Evolutionary conservation across 257 asterid species (phyloP), one percentile per base, ranked within the genome.

Genomic region (Solanum clarkiae): DNA sequence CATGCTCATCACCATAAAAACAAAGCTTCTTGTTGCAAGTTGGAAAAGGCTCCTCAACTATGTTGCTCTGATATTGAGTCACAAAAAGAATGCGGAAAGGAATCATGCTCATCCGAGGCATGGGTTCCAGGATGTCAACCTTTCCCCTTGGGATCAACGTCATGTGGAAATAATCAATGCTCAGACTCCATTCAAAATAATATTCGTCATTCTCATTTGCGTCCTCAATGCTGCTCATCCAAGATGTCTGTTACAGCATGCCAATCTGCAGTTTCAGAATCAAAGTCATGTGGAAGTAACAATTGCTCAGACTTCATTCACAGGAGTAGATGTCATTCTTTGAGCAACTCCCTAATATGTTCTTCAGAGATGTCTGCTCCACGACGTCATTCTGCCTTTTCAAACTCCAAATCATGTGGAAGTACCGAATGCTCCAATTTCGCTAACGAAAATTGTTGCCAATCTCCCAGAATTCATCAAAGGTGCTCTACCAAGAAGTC

Each of bases 51-150:
- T 17, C 86, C 72, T 56, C 81, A 84, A 63, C 81, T 87, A 0
- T 84, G 88, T 75, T 88, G 91, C 57, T 49, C 86, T n/a, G 84
- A 62, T 29, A 54, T 63, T 24, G 88, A 87, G 84, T 80, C 89
- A 4, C 85, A 82, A 47, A 84, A 85, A 45, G 87, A 70, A 32
- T 85, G 86, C 36, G 57, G 59, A 42, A 45, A 42, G 44, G 22
- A 82, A 65, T 51, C 86, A 17, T 81, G 88, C 86, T 85, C 86
- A 47, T 80, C 91, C 11, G 82, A 77, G 63, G 65, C 5, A 26
- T 77, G 59, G 45, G 59, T 45, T 74, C 81, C 68, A 74, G 51
- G 81, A 69, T 14, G 42, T 71, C 86, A 59, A 86, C n/a, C 57
- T 77, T 40, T 49, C 24, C n/a, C 63, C 24, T 77, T 62, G 14